Base-by-base conservation (phyloP, 78 protist species). In the Ministeria vibrans region DNA sequence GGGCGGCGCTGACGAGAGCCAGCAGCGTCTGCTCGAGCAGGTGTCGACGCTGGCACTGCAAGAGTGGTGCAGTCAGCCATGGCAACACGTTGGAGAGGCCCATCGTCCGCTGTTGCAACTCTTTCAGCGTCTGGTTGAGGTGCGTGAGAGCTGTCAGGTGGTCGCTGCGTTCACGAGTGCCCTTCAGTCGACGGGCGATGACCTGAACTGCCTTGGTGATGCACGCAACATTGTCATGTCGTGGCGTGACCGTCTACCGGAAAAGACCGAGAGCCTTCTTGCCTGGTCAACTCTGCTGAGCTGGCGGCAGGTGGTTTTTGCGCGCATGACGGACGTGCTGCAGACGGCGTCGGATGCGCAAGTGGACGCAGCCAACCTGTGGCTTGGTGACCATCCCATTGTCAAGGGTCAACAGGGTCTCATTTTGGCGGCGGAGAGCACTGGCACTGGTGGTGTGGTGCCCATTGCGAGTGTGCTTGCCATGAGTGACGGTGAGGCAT, bases 161-260 rank as follows among this genome's bases (percentile, higher is more conserved):
- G 36, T 36, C 2, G 15, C 41, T 83, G 49, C 1, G 39, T 2
- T 39, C 30, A 7, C 49, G 36, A 15, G 4, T 20, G 55, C 55
- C 55, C 55, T 49, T 15, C 55, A 49, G 55, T 49, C 55, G 25
- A n/a, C n/a, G n/a, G n/a, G n/a, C n/a, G n/a, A n/a, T n/a, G n/a
- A n/a, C n/a, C n/a, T n/a, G n/a, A 9, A 18, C 3, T 2, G 13
- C 13, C 22, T 38, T 4, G 64, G 87, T 28, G 90, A 88, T 3
- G 69, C 88, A 18, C 51, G 75, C 34, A 55, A 75, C 20, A 78
- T 84, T 28, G 82, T 93, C 42, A 39, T 44, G 36, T 82, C 77
- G 34, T 90, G 93, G 93, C 62, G 88, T 23, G 90, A 85, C n/a
- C 77, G 93, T 23, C 62, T 82, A 39, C 90, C 90, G 51, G 79